Percentiles rank a stretch among this genome's conserved stretches.
Conservation (phyloP, 768 basidiomycete species). For the Porphyrellus cyaneotinctus region DNA sequence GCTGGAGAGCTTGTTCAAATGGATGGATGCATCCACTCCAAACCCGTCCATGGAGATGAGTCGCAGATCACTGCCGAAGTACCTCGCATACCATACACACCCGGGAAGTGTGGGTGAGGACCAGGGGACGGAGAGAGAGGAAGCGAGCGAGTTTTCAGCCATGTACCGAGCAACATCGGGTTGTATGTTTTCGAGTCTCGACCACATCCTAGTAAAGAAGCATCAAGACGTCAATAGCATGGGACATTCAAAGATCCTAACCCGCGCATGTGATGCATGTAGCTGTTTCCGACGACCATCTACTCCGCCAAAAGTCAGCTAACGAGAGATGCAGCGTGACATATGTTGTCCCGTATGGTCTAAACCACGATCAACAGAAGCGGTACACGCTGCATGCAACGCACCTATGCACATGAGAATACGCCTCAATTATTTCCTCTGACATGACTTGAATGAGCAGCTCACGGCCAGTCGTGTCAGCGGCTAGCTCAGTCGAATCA, state of each 20-base stretch:
- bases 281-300: constrained; percentile 94
- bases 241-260: constrained; percentile 32
- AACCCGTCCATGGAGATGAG: constrained; percentile 99
- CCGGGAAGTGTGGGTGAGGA: constrained; percentile 24
- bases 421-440: constrained; percentile 90
- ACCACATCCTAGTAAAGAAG: constrained; percentile 52
- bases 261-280: constrained; percentile 91
- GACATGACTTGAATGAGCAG: constrained; percentile 95
- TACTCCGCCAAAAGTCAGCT: constrained; percentile 65
- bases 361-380: constrained; percentile 18
- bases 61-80: constrained; percentile 90
- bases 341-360: constrained; percentile 84
- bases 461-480: constrained; percentile 83
- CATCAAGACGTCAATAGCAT: background rate
- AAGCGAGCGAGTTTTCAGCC: constrained; percentile 78
- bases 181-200: constrained; percentile 80
- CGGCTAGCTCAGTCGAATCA: constrained; percentile 45
- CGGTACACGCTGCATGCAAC: constrained; percentile 1
- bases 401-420: constrained; percentile 76
- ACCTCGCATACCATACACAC: constrained; percentile 72
- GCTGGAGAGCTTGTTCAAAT: constrained; percentile 79
- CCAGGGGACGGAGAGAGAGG: constrained; percentile 62
- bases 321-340: too few relatives aligned
- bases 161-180: constrained; percentile 86
- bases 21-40: constrained; percentile 92